Conservation (phyloP, 176 grass and related monocot genomes). For the Hyparrhenia diplandra region DNA sequence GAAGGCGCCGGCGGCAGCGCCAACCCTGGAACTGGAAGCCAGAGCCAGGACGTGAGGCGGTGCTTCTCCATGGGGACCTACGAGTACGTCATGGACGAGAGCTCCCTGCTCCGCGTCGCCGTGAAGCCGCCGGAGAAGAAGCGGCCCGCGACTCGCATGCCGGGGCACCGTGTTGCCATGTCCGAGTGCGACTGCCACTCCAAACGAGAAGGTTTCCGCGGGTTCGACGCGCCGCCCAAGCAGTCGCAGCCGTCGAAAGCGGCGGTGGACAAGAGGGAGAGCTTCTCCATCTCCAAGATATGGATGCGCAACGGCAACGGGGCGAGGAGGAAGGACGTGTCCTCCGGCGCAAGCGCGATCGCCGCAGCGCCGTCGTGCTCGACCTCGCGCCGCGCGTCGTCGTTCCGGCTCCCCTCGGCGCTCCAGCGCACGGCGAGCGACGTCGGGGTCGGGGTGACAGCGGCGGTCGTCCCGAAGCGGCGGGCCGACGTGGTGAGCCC, state of each 20-base stretch:
- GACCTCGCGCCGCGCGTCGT: slow-evolving; percentile 43
- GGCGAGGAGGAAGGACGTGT: slow-evolving; percentile 38
- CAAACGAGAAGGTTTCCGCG: slow-evolving; percentile 65
- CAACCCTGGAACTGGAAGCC: slow-evolving; percentile 15
- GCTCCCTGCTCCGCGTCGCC: slow-evolving; percentile 47
- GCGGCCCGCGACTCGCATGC: slow-evolving; percentile 7
- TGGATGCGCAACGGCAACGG: slow-evolving; percentile 53
- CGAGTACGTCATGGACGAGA: slow-evolving; percentile 94
- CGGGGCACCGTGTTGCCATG: slow-evolving; percentile 55
- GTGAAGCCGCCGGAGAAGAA: slow-evolving; percentile 73
- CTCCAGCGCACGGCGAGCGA: slow-evolving; percentile 43
- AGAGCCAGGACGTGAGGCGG: slow-evolving; percentile 63
- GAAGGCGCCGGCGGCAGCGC: slow-evolving; percentile 24
- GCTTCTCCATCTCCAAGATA: slow-evolving; percentile 88
- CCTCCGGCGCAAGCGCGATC: background rate
- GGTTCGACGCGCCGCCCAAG: slow-evolving; percentile 33
- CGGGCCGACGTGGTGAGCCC: slow-evolving; percentile 53
- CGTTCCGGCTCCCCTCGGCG: slow-evolving; percentile 57
- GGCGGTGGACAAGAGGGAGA: slow-evolving; percentile 47
- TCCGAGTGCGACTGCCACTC: slow-evolving; percentile 95
- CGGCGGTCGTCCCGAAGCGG: slow-evolving; percentile 20
- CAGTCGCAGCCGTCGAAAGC: background rate
- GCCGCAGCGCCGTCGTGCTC: slow-evolving; percentile 4
- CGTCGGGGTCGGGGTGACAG: background rate
- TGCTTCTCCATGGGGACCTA: slow-evolving; percentile 92